Evolutionary conservation across 441 rosid species (phyloP), one percentile per base, ranked within the genome.

Genomic region (Populus tomentosa): DNA sequence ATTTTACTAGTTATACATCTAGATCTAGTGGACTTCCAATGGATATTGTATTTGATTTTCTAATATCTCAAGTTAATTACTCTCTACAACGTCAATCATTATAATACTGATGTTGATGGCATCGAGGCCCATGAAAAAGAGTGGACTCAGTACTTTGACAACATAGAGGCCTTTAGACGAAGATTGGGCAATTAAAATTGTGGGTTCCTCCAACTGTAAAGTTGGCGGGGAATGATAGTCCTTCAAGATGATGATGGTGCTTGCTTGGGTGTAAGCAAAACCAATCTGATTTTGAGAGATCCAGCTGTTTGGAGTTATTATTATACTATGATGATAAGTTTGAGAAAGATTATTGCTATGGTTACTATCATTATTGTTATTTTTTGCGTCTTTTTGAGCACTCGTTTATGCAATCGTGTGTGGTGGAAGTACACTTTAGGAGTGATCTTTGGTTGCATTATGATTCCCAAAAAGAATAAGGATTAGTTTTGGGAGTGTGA

Each of bases 271-370:
- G 76, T 10, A n/a, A 68, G 69, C 78, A 26, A 78, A 78, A 76
- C 70, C 81, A 78, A 80, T 30, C 11, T 62, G 42, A 78, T 65
- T 26, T 75, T 21, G 76, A 83, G 69, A 67, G 64, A 73, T 42
- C 84, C 78, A 83, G 81, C 78, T 83, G 84, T 75, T 42, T 21
- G 56, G 36, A 30, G 14, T 32, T 42, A 33, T 67, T 67, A 77
- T 71, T 30, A 30, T 30, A 30, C 32, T 53, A 5, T 18, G 61
- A 53, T 53, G 61, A 53, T 16, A 53, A 18, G 61, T 53, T 16
- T 30, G 32, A 30, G 61, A 16, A 53, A 18, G 61, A 53, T 53
- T 53, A 6, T 53, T 53, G 21, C 5, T 30, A 30, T 30, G 10
- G 14, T 42, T 11, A 11, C 14, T 42, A 42, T 4, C 14, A 42